These are phyloP conservation scores for Scheffersomyces amazonensis DNA, from an alignment of 805 yeast genomes.

Conservation along the genomic window DNA sequence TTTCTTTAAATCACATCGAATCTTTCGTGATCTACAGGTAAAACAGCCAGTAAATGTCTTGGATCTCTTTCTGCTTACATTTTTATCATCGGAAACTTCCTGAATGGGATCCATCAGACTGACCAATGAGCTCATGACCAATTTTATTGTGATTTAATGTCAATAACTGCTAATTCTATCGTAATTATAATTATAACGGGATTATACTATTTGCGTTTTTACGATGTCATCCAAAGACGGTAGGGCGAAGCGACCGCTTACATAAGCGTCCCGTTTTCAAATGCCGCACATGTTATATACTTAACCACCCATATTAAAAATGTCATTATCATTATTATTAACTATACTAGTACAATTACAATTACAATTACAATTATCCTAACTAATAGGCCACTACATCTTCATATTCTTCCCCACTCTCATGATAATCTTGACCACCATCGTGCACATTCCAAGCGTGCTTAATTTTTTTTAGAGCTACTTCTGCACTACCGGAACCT, in stretches of 20 bases:
- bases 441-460: constrained; percentile 22
- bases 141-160: no score
- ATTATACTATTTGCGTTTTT: background rate
- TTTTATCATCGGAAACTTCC: no score
- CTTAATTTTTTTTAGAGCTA: constrained; percentile 23
- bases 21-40: constrained; percentile 78
- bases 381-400: constrained; percentile 9
- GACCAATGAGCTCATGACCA: no score
- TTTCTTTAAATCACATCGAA: constrained; percentile 70
- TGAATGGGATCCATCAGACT: no score
- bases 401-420: constrained; percentile 5
- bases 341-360: no score
- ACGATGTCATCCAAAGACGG: background rate
- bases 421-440: constrained; percentile 6
- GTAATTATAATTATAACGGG: no score
- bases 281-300: background rate
- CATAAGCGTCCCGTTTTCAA: background rate
- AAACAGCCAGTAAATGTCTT: constrained; percentile 88
- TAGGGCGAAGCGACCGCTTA: background rate
- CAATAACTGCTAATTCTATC: no score
- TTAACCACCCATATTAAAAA: no score
- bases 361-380: no score
- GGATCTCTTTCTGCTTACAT: constrained; percentile 16
- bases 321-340: no score
- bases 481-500: constrained; percentile 52